phyloP scores from a whole-genome alignment of 495 filamentous ascomycete species.

The Apiosordaria backusii region DNA sequence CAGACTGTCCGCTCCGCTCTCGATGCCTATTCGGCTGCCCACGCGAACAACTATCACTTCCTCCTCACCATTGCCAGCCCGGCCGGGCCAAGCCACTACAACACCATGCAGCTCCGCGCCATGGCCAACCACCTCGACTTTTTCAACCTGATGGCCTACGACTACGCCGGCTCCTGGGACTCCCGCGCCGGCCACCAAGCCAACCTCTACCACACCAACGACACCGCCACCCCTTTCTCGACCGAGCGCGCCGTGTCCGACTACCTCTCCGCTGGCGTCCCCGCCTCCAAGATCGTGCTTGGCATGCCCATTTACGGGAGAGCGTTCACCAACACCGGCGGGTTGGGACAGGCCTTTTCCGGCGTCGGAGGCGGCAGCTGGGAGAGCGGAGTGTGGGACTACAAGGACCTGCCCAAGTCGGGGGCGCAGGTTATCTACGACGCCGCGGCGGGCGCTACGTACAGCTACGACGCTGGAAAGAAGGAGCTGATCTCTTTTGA shows the following conservation, averaged over 20 bases:
- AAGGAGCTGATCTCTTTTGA: constrained; percentile 73
- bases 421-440: constrained; percentile 50
- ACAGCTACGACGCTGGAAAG: constrained; percentile 59
- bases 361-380: constrained; percentile 64
- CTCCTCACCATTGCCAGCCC: constrained; percentile 70
- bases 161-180: constrained; percentile 70
- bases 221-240: constrained; percentile 59
- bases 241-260: constrained; percentile 62
- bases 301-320: constrained; percentile 89
- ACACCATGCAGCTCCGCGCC: constrained; percentile 57
- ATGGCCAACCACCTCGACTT: constrained; percentile 75
- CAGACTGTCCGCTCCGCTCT: constrained; percentile 60
- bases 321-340: constrained; percentile 65
- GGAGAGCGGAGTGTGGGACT: constrained; percentile 83
- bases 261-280: constrained; percentile 63
- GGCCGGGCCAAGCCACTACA: constrained; percentile 61
- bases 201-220: constrained; percentile 62
- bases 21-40: constrained; percentile 55
- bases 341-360: constrained; percentile 60
- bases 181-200: constrained; percentile 65
- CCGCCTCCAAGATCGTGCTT: constrained; percentile 64
- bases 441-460: constrained; percentile 53
- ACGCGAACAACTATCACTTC: constrained; percentile 55
- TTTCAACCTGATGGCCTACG: constrained; percentile 83
- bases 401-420: constrained; percentile 58